These are phyloP conservation scores for Colletotrichum euphorbiae DNA, from an alignment of 2,329 filamentous ascomycete species.

Conservation along the genomic window DNA sequence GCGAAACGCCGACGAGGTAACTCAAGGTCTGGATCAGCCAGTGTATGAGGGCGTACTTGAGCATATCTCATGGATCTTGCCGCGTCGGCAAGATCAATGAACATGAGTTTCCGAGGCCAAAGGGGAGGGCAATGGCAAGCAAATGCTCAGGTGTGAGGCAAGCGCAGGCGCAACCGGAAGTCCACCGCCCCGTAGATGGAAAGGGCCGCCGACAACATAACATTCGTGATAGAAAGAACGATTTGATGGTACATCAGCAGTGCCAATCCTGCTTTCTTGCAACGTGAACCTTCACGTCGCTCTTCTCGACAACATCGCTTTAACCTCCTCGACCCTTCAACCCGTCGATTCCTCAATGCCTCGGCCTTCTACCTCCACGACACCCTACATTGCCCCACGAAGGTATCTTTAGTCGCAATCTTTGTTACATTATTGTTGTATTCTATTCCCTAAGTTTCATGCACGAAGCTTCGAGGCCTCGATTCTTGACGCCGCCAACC, in stretches of 20 bases:
- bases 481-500: slow-evolving; percentile 31
- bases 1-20: no score
- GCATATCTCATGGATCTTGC: no score
- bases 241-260: no score
- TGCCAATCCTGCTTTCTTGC: background rate
- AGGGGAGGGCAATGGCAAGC: no score
- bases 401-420: slow-evolving; percentile 1
- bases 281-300: background rate
- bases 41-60: no score
- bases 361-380: background rate
- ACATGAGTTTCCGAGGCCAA: no score
- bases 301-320: background rate
- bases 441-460: slow-evolving; percentile 10
- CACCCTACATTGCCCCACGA: background rate
- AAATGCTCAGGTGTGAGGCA: background rate
- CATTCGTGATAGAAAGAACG: background rate
- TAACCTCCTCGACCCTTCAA: background rate
- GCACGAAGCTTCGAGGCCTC: slow-evolving; percentile 9
- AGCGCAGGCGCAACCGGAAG: background rate
- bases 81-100: no score
- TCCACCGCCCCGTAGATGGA: background rate
- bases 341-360: background rate
- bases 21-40: no score
- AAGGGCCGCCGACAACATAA: background rate
- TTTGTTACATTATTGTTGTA: background rate